These are phyloP conservation scores for Podaxis sp. DNA, from an alignment of 768 basidiomycete species.

Conservation along the genomic window DNA sequence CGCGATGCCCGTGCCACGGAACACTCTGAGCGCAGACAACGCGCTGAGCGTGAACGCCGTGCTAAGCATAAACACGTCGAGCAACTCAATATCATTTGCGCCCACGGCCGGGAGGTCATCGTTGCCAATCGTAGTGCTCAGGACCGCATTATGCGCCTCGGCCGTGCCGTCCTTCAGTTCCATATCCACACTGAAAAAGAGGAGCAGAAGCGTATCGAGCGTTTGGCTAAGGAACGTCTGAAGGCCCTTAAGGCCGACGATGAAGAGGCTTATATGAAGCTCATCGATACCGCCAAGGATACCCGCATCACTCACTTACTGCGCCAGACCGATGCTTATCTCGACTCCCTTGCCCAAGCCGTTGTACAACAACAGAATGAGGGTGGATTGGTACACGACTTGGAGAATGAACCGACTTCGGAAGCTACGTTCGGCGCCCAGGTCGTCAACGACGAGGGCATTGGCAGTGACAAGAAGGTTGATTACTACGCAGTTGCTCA, in stretches of 20 bases:
- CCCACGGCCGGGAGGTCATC: constrained; percentile 77
- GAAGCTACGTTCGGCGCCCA: constrained; percentile 93
- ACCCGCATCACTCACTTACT: constrained; percentile 97
- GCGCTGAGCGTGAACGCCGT: constrained; percentile 86
- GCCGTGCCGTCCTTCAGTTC: constrained; percentile 78
- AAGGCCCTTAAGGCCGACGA: constrained; percentile 97
- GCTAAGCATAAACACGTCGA: constrained; percentile 97
- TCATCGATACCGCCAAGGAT: constrained; percentile 98
- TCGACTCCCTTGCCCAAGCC: constrained; percentile 93
- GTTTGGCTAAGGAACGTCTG: constrained; percentile 95
- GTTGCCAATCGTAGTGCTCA: constrained; percentile 64
- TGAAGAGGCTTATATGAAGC: constrained; percentile 99
- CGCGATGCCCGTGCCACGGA: constrained; percentile 91
- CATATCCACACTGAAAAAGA: constrained; percentile 94
- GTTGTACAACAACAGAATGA: constrained; percentile 92
- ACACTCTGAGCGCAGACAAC: constrained; percentile 86
- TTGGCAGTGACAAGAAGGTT: constrained; percentile 67
- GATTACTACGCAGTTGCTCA: constrained; percentile 98
- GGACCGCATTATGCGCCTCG: constrained; percentile 69
- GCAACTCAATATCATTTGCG: constrained; percentile 83
- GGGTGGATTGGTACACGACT: constrained; percentile 40
- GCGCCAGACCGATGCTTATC: constrained; percentile 90
- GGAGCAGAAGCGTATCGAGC: constrained; percentile 95
- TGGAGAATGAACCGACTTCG: constrained; percentile 60
- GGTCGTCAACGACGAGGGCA: constrained; percentile 58